Conservation (phyloP, 176 grass and related monocot species). For the Aegilops tauschii region DNA sequence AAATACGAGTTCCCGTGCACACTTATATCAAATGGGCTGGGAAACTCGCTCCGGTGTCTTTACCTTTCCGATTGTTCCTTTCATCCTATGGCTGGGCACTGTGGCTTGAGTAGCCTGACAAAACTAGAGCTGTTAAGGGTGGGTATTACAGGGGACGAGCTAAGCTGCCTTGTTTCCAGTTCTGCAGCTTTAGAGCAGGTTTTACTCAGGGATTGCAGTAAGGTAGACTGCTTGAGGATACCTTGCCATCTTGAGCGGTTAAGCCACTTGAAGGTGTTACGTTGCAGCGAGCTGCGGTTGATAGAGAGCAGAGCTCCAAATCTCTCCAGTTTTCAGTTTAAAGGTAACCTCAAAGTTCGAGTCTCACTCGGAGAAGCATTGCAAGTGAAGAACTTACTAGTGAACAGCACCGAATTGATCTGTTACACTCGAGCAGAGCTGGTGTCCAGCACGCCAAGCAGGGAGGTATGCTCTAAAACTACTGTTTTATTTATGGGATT, state of each 20-base stretch:
- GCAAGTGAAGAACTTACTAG: neutral
- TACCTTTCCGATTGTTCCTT: neutral
- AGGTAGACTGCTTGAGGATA: neutral
- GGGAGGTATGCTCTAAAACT: constrained; percentile 1
- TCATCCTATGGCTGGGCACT: neutral
- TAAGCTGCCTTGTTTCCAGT: neutral
- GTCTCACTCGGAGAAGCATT: constrained; percentile 8
- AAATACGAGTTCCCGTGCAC: neutral
- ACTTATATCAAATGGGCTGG: neutral
- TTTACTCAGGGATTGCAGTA: neutral
- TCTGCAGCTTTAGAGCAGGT: neutral
- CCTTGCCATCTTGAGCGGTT: neutral
- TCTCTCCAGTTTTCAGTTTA: neutral
- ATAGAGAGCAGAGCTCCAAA: constrained; percentile 10
- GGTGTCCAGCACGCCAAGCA: neutral
- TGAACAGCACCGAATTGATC: neutral
- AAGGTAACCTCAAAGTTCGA: neutral
- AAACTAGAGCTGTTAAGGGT: neutral
- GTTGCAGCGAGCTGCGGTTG: neutral
- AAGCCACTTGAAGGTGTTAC: neutral
- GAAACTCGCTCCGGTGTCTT: neutral
- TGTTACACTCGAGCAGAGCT: neutral
- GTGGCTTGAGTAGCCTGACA: neutral
- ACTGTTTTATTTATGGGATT: neutral
- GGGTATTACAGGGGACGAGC: neutral